Evolutionary conservation across 1,139 yeast genomes (phyloP), one percentile per base, ranked within the genome.

Genomic region (Eremothecium cymbalariae): DNA sequence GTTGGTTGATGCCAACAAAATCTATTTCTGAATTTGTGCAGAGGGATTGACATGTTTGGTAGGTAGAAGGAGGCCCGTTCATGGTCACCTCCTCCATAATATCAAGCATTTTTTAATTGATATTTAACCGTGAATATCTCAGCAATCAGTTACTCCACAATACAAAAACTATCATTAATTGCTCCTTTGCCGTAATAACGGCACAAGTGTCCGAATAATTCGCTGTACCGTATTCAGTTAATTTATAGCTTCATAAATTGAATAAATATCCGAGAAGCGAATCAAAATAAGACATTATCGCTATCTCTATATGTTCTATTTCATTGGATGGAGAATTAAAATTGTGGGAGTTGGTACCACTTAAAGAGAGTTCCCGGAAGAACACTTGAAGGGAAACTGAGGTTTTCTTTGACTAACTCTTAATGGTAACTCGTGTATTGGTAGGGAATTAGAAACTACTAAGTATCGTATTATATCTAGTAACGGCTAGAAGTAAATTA

Each of bases 101-200:
- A 86, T 15, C 96, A 96, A 17, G 84, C 88, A 34, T 55, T 58
- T 38, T 63, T 55, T 40, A 86, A 68, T 44, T 62, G 61, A 8
- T 65, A 32, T 55, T 76, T 80, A 35, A 83, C 93, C 6, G 73
- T 60, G 2, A 72, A 44, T 40, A 85, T 78, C 59, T 84, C 84
- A 34, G 59, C 39, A 21, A 77, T 64, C 44, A 86, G 68, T 12
- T 78, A 78, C 18, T 60, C 50, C 11, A 72, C 84, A 6, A 79
- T 54, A 47, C 72, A 65, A 59, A 60, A 81, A 8, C 75, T 75
- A 28, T 76, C 67, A 49, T 70, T 70, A 39, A 86, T 64, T 18
- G 94, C 95, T 62, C 86, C 96, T 53, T 86, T 86, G 41, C 95
- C 96, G 94, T 80, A 47, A 86, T 68, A 54, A 65, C 75, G 40